Evolutionary conservation across 352 stramenopile genomes (phyloP), one percentile per base, ranked within the genome.

Genomic region (Globisporangium ultimum): DNA sequence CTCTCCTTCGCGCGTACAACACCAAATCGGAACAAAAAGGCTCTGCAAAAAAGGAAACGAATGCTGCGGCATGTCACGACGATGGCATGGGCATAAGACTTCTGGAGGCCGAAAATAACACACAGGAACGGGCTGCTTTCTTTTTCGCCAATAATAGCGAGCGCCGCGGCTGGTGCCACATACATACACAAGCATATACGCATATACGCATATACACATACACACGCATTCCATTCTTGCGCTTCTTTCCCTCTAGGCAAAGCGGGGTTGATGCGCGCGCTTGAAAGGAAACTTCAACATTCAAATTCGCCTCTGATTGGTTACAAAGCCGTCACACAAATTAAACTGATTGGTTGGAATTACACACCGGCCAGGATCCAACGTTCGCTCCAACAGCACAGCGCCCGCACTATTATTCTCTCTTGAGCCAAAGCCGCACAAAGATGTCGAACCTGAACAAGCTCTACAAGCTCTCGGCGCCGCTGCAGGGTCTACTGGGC

Each of bases 401-500:
- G n/a, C n/a, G 14, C 28, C 28, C 28, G 28, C 28, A 36, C 13
- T 45, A n/a, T 3, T 8, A n/a, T 17, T 45, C 1, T 18, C 40
- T 18, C 12, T 43, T 43, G 40, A n/a, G 28, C 28, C 28, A 36
- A 45, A n/a, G 40, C 1, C 18, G 9, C n/a, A 54, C 14, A 18
- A 53, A 38, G 32, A 71, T 71, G 64, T 38, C 55, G 18, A 21
- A 48, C 11, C 36, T 60, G 15, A 69, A 50, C 42, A 76, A 74
- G 54, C 32, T 90, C 38, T 90, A 87, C 69, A 84, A 82, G 55
- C 57, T 92, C 42, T 89, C 78, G 52, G 71, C 68, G 58, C 71
- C 72, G 41, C 61, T 92, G 42, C 71, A 85, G 69, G 60, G 68
- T 7, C 53, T 92, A 46, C 64, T 90, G 38, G 80, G 83, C 67